Percentiles rank a stretch among this genome's conserved stretches.
These are phyloP conservation scores for Eremothecium sinecaudum DNA, from an alignment of 1,139 yeast species.

Conservation along the genomic window DNA sequence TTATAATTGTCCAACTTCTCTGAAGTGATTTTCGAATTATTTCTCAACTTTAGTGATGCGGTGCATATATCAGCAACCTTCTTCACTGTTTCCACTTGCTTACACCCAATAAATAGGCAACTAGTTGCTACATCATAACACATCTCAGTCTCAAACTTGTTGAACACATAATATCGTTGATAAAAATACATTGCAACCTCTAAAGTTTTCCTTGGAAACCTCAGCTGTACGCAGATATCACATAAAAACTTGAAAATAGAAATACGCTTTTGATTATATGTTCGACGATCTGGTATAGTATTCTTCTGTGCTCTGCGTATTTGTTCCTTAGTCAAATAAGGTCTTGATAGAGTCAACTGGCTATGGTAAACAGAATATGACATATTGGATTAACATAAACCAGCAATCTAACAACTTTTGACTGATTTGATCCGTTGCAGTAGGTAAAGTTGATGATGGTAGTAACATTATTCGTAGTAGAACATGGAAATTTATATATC, in stretches of 20 bases:
- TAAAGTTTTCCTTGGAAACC: slow-evolving; percentile 57
- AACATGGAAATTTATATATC: too few species aligned
- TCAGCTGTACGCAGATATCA: slow-evolving; percentile 44
- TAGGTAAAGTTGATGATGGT: too few species aligned
- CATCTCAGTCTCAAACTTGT: slow-evolving; percentile 40
- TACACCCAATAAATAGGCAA: slow-evolving; percentile 69
- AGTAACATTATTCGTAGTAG: too few species aligned
- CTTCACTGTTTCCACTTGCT: slow-evolving; percentile 84
- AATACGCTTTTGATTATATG: slow-evolving; percentile 43
- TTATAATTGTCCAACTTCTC: slow-evolving; percentile 41
- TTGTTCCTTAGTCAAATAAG: slow-evolving; percentile 52
- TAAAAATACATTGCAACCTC: slow-evolving; percentile 63
- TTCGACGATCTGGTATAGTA: slow-evolving; percentile 43
- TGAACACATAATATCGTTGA: slow-evolving; percentile 61
- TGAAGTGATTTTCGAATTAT: slow-evolving; percentile 22
- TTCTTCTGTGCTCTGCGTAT: slow-evolving; percentile 43
- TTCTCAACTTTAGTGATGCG: slow-evolving; percentile 29
- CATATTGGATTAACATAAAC: too few species aligned
- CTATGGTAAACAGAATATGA: slow-evolving; percentile 13
- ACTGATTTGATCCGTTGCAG: too few species aligned
- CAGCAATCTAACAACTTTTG: too few species aligned
- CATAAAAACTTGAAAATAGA: slow-evolving; percentile 48
- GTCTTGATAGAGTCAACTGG: slow-evolving; percentile 43
- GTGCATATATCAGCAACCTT: slow-evolving; percentile 47
- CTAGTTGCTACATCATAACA: slow-evolving; percentile 55